phyloP scores from a whole-genome alignment of 2,329 filamentous ascomycete species.

The Cucurbitaria berberidis region DNA sequence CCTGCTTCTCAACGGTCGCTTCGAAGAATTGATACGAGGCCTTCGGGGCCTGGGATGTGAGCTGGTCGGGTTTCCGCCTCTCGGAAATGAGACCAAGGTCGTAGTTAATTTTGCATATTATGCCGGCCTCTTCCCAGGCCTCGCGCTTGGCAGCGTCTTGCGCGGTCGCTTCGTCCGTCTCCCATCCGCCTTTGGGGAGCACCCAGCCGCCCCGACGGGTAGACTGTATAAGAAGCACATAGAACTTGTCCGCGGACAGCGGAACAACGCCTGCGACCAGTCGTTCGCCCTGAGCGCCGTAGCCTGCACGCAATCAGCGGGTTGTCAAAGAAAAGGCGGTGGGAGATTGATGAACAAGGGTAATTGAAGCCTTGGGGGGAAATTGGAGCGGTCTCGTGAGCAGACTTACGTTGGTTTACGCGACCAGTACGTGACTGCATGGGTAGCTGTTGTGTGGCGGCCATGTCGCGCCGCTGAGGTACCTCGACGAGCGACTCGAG shows the following conservation, averaged over 20 bases:
- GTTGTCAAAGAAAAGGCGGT: slow-evolving; percentile 1
- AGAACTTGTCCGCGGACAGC: slow-evolving; percentile 81
- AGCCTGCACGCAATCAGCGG: slow-evolving; percentile 65
- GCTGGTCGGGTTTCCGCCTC: slow-evolving; percentile 65
- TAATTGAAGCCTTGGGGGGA: slow-evolving; percentile 6
- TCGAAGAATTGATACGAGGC: slow-evolving; percentile 83
- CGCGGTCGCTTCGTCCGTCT: slow-evolving; percentile 86
- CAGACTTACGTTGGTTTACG: slow-evolving; percentile 78
- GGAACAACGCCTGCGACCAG: slow-evolving; percentile 95
- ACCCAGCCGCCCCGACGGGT: slow-evolving; percentile 93
- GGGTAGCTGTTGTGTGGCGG: slow-evolving; percentile 52
- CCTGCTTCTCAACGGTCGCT: slow-evolving; percentile 84
- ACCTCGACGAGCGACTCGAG: slow-evolving; percentile 10
- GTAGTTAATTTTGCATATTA: slow-evolving; percentile 80
- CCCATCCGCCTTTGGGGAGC: slow-evolving; percentile 96
- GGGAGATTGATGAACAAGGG: slow-evolving; percentile 15
- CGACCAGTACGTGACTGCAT: slow-evolving; percentile 75
- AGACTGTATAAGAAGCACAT: slow-evolving; percentile 92
- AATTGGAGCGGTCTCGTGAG: slow-evolving; percentile 24
- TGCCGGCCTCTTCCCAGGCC: slow-evolving; percentile 98
- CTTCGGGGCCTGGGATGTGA: slow-evolving; percentile 70
- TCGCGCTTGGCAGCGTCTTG: slow-evolving; percentile 85
- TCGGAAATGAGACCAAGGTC: slow-evolving; percentile 89
- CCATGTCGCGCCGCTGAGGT: slow-evolving; percentile 46
- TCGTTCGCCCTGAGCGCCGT: slow-evolving; percentile 88